Base-by-base conservation (phyloP, 306 rosid genomes). In the Delonix regia region DNA sequence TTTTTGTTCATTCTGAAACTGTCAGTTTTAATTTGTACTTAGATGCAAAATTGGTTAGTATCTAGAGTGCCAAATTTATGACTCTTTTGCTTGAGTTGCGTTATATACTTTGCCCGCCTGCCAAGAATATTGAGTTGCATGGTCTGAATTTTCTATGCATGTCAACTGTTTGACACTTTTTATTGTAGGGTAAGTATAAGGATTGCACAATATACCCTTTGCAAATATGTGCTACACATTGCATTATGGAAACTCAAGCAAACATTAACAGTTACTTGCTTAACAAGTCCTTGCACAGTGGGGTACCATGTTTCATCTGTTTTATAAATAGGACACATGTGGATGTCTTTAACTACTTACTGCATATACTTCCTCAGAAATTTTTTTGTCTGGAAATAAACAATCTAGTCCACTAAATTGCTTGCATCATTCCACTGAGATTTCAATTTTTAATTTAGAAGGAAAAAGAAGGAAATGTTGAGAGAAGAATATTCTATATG, bases 61-160 rank as follows among this genome's bases (percentile, higher is more conserved):
- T 36, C 18, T 49, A 69, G 66, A 7, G 24, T 5, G 21, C 62
- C 4, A 16, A 53, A 42, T 56, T 28, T 73, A 47, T 30, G 12
- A 59, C 45, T 10, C 19, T 8, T 45, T 48, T 60, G 21, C 39
- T 25, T 68, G 48, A 21, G 47, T 71, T 52, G 85, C 72, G 73
- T 73, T 38, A 2, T 15, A 21, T 62, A 11, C 39, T 30, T 60
- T 68, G 45, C 49, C 49, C 47, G 14, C 66, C 61, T 42, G 45
- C 12, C 25, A 48, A 77, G 34, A 42, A 14, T 12, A 12, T 78
- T 28, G 61, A 59, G 33, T 22, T 69, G 18, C 53, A 4, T 64
- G 71, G 52, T 71, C 69, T 71, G 61, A 52, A 62, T 28, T 36
- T 25, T 68, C 44, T 76, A 69, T 62, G 55, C 53, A 68, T 9